Conservation (phyloP, 2,329 filamentous ascomycete genomes). For the Phyllosticta ampelicida region DNA sequence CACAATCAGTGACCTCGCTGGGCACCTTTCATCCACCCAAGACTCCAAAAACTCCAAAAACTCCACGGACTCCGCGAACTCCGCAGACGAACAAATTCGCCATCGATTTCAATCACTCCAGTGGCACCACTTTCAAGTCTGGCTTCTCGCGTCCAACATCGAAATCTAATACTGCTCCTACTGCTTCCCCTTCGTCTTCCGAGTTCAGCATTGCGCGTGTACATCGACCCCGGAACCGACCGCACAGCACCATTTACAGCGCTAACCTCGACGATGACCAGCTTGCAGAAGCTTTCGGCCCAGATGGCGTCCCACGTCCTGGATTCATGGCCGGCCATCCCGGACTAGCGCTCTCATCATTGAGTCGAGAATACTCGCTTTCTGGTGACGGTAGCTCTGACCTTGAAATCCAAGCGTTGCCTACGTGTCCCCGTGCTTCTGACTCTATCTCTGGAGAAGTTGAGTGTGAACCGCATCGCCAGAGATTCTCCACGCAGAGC, state of each 20-base stretch:
- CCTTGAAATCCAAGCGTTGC: not conserved
- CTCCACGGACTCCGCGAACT: not conserved
- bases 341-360: not conserved
- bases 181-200: conserved; percentile 4
- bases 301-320: not conserved
- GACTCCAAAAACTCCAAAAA: not conserved
- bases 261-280: not conserved
- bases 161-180: not conserved
- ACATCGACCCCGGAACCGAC: conserved; percentile 7
- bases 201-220: conserved; percentile 8
- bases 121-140: not conserved
- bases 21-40: not conserved
- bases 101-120: not conserved
- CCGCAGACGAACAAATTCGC: not conserved
- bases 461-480: not conserved
- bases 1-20: not conserved
- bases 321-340: not conserved
- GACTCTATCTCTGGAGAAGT: not conserved
- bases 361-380: not conserved
- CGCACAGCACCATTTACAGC: conserved; percentile 9
- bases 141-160: not conserved
- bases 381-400: not conserved
- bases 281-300: not conserved
- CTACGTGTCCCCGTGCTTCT: not conserved
- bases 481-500: not conserved